Percentiles rank a stretch among this genome's conserved stretches.
Evolutionary conservation across 345 rosid species (phyloP).

Genomic region (Moricandia moricandioides): DNA sequence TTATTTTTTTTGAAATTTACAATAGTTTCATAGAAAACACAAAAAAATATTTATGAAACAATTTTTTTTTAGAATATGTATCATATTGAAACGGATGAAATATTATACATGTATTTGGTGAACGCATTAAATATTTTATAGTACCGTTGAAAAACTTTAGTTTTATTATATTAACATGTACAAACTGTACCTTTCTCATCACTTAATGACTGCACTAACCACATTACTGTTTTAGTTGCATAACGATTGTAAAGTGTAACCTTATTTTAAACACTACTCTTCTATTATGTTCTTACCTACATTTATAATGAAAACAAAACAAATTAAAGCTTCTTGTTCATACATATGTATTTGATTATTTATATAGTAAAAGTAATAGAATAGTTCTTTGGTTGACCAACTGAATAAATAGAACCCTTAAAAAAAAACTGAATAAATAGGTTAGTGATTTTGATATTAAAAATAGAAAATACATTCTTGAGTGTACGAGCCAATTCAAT

Average conservation of each 20-base stretch:
- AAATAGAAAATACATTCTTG: background rate
- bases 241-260: too few relatives aligned
- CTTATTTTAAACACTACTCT: too few relatives aligned
- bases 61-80: too few relatives aligned
- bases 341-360: background rate
- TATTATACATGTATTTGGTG: conserved; percentile 9
- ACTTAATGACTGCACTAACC: background rate
- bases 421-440: background rate
- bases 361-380: background rate
- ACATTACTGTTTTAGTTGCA: too few relatives aligned
- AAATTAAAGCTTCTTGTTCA: background rate
- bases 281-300: too few relatives aligned
- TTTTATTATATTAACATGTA: background rate
- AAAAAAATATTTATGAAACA: too few relatives aligned
- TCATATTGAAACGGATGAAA: too few relatives aligned
- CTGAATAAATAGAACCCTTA: background rate
- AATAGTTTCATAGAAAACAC: too few relatives aligned
- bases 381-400: background rate
- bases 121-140: background rate
- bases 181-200: background rate
- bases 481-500: conserved; percentile 12
- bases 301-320: too few relatives aligned
- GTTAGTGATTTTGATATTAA: background rate
- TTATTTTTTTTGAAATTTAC: too few relatives aligned
- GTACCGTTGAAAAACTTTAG: background rate